Conservation (phyloP, 176 grass and related monocot genomes). For the Lolium rigidum region DNA sequence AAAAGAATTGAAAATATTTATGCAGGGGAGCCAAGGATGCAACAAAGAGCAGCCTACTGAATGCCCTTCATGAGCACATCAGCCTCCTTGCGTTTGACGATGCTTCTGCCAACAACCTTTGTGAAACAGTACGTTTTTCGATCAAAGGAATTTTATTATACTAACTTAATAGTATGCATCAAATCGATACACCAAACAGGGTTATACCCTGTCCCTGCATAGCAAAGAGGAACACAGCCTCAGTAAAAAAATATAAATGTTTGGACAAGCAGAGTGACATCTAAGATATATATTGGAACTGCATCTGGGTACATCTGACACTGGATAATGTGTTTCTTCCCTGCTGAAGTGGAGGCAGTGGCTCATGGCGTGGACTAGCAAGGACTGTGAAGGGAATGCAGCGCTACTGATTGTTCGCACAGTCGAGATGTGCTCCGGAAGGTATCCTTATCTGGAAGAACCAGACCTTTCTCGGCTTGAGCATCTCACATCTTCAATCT, state of each 20-base stretch:
- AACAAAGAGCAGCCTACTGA: not conserved
- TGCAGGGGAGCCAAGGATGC: not conserved
- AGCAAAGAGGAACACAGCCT: too few species aligned
- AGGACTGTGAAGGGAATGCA: not conserved
- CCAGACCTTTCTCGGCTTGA: constrained; percentile 11
- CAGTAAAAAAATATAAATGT: too few species aligned
- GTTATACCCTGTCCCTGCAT: too few species aligned
- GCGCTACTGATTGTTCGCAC: constrained; percentile 47
- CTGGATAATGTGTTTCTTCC: too few species aligned
- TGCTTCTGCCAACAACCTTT: not conserved
- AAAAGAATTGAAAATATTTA: too few species aligned
- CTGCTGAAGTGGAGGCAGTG: constrained; percentile 58
- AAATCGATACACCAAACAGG: too few species aligned
- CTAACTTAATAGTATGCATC: too few species aligned
- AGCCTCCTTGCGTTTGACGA: not conserved
- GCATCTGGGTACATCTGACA: too few species aligned
- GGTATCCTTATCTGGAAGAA: not conserved
- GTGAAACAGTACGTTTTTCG: not conserved
- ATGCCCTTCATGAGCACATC: not conserved
- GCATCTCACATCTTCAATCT: constrained; percentile 47
- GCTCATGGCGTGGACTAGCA: constrained; percentile 32
- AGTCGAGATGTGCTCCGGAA: constrained; percentile 50
- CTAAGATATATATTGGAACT: too few species aligned
- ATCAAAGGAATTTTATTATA: too few species aligned
- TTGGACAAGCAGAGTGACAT: too few species aligned